Conservation (phyloP, 2,329 filamentous ascomycete species). For the Hymenoscyphus fructigenus region DNA sequence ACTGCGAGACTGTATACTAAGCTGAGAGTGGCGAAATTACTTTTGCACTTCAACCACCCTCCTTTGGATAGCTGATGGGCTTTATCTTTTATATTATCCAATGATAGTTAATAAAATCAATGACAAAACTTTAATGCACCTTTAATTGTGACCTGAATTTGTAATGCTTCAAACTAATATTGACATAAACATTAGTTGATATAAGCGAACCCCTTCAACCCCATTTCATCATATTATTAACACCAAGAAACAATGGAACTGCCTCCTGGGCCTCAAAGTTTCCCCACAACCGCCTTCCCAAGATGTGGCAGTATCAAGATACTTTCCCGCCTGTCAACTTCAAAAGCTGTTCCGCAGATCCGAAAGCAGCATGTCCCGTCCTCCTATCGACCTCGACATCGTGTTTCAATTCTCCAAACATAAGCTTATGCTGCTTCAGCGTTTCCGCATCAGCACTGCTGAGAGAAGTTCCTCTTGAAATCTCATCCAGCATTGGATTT, state of each 20-base stretch:
- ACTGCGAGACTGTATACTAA: not conserved
- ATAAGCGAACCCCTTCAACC: too few relatives aligned
- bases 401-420: conserved; percentile 9
- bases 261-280: too few relatives aligned
- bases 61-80: too few relatives aligned
- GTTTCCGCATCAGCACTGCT: not conserved
- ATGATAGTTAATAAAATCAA: too few relatives aligned
- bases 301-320: not conserved
- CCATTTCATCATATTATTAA: too few relatives aligned
- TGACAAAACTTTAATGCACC: too few relatives aligned
- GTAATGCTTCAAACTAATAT: too few relatives aligned
- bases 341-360: not conserved
- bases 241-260: too few relatives aligned
- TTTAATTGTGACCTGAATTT: too few relatives aligned
- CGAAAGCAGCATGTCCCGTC: conserved; percentile 7
- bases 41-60: not conserved
- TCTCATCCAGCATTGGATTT: conserved; percentile 1
- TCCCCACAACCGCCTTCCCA: not conserved
- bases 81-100: too few relatives aligned
- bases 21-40: not conserved
- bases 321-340: conserved; percentile 1
- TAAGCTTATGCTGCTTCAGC: conserved; percentile 4
- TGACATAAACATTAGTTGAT: too few relatives aligned
- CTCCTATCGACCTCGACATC: not conserved
- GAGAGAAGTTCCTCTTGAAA: not conserved